Percentiles rank a stretch among this genome's conserved stretches.
These are phyloP conservation scores for Mortierella alpina DNA, from an alignment of 192 early-diverging fungal genomes.

Conservation along the genomic window DNA sequence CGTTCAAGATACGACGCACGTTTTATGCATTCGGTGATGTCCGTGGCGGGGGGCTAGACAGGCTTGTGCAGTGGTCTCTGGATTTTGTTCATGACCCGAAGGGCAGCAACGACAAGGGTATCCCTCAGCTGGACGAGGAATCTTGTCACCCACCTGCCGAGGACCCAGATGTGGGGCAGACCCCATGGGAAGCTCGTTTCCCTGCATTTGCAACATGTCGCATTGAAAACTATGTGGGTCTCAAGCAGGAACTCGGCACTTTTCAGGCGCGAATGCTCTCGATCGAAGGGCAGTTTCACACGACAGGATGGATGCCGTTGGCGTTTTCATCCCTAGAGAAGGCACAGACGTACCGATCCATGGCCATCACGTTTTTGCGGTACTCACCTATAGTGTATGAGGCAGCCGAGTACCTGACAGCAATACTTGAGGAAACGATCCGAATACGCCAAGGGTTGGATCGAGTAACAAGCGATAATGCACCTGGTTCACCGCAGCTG, in stretches of 20 bases:
- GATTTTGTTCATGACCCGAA: constrained; percentile 6
- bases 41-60: constrained; percentile 25
- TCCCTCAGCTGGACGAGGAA: background rate
- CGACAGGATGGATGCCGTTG: constrained; percentile 27
- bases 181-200: constrained; percentile 28
- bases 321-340: constrained; percentile 3
- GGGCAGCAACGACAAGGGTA: background rate
- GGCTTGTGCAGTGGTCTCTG: constrained; percentile 20
- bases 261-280: constrained; percentile 10
- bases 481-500: constrained; percentile 7
- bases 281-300: constrained; percentile 40
- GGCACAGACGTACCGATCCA: constrained; percentile 13
- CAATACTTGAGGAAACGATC: background rate
- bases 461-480: background rate
- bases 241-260: constrained; percentile 14
- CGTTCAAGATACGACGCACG: background rate
- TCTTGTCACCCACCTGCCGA: constrained; percentile 13
- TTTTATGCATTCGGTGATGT: constrained; percentile 30
- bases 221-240: constrained; percentile 35
- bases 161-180: constrained; percentile 2
- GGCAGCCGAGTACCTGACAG: constrained; percentile 19
- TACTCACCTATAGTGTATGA: constrained; percentile 21
- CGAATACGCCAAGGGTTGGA: background rate
- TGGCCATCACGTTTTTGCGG: constrained; percentile 5
- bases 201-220: constrained; percentile 24